Evolutionary conservation across 2,329 filamentous ascomycete species (phyloP), one percentile per base, ranked within the genome.

Genomic region (Aureobasidium sp.): DNA sequence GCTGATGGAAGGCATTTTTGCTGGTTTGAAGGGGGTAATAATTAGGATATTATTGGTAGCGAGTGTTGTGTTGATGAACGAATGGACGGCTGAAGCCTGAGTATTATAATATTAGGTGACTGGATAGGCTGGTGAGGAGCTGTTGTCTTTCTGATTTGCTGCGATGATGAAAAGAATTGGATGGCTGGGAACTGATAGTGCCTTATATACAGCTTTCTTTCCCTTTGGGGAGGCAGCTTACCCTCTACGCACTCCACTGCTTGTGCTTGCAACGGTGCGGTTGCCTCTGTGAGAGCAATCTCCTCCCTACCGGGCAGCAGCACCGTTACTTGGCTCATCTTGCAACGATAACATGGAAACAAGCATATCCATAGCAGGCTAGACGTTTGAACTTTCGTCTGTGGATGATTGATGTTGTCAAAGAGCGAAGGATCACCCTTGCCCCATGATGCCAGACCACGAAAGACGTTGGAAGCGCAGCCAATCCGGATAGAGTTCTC

Each of bases 1-100:
- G 52, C 13, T 62, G 61, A 62, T 29, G 52, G 53, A 62, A 58
- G 61, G 47, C 61, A 58, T 62, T 62, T 57, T 62, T 62, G 60
- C 42, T 51, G 44, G 46, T 60, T 58, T 51, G 57, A 42, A 32
- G 29, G 41, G 41, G 55, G 41, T 59, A 61, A 44, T 61, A 61
- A 53, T 46, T 61, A 53, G 48, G 47, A 42, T 50, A 46, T 61
- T 53, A 53, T 47, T 61, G 29, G 34, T 41, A 62, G 51, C 60
- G 60, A 62, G 42, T 62, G 60, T 60, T 20, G 36, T 29, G 57
- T 41, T 59, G 55, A 20, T 59, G 36, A 60, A 60, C 17, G 57
- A 60, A 60, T 60, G 57, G 57, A 60, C 57, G 57, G 57, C 57
- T 60, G 57, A 60, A 60, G 57, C 57, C 57, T 60, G 57, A 58